Percentiles rank a stretch among this genome's conserved stretches.
phyloP scores from a whole-genome alignment of 108 stramenopile genomes.

The Skeletonema costatum region DNA sequence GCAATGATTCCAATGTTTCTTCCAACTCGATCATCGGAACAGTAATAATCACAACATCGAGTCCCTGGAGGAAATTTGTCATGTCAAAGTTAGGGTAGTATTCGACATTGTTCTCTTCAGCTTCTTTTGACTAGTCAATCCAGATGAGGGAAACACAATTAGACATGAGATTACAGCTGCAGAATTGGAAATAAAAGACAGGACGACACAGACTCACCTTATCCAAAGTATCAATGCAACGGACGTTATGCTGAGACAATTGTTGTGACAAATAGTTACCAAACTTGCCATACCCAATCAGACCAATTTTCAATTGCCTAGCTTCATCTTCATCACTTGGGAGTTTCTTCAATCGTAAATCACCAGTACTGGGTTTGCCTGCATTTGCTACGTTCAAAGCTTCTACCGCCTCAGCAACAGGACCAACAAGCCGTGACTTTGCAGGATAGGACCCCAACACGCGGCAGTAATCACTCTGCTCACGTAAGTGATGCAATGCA shows the following conservation, averaged over 20 bases:
- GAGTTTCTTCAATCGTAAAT: conserved; percentile 35
- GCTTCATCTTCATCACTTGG: conserved; percentile 63
- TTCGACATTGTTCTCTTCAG: conserved; percentile 67
- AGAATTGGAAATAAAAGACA: not conserved
- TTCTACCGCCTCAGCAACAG: conserved; percentile 74
- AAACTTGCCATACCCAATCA: conserved; percentile 55
- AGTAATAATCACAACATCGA: conserved; percentile 81
- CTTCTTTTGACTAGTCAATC: conserved; percentile 62
- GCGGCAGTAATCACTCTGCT: conserved; percentile 86
- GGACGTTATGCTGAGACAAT: conserved; percentile 68
- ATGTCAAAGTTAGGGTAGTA: conserved; percentile 77
- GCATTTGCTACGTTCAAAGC: conserved; percentile 60
- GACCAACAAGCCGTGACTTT: conserved; percentile 83
- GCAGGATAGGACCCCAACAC: conserved; percentile 88
- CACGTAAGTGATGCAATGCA: conserved; percentile 81
- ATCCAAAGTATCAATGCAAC: conserved; percentile 70
- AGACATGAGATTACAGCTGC: not conserved
- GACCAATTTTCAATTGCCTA: conserved; percentile 50
- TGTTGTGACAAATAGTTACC: conserved; percentile 59
- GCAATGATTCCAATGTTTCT: conserved; percentile 62
- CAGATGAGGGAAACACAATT: not conserved
- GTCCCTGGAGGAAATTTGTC: conserved; percentile 59
- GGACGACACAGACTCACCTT: conserved; percentile 34
- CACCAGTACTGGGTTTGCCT: conserved; percentile 36
- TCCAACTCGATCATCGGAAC: conserved; percentile 84